Evolutionary conservation across 768 basidiomycete genomes (phyloP).

Genomic region (Cystofilobasidium ferigula): DNA sequence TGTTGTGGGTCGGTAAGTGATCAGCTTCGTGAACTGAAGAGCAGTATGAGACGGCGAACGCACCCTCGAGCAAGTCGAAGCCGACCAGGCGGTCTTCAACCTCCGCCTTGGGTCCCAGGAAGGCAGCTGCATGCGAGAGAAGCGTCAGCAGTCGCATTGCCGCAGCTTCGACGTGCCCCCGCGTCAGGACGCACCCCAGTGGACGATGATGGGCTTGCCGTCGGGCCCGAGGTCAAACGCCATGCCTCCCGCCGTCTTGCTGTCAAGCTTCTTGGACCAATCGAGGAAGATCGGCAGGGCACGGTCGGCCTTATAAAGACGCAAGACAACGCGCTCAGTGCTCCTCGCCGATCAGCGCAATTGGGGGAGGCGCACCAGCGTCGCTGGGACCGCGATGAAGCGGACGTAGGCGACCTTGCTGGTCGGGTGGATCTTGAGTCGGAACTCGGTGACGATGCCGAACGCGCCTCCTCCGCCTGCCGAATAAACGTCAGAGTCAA

Average conservation of each 20-base stretch:
- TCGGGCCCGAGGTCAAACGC: neutral
- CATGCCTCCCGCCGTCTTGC: neutral
- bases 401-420: neutral
- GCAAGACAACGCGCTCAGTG: too few species aligned
- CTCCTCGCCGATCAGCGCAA: neutral
- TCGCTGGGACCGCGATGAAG: neutral
- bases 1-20: neutral
- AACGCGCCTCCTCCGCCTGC: conserved; percentile 13
- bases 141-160: too few species aligned
- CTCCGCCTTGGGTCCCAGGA: too few species aligned
- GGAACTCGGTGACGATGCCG: conserved; percentile 5
- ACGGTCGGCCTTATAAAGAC: neutral
- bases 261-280: neutral
- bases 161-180: too few species aligned
- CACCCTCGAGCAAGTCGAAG: too few species aligned
- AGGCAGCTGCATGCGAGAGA: too few species aligned
- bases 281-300: neutral
- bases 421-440: conserved; percentile 2
- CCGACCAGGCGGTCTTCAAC: too few species aligned
- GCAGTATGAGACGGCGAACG: neutral
- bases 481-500: neutral
- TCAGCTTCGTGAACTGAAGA: neutral
- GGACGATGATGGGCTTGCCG: neutral
- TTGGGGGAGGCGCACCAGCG: neutral
- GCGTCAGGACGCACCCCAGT: neutral